These are phyloP conservation scores for Zopfia rhizophila DNA, from an alignment of 2,329 filamentous ascomycete species.

Conservation along the genomic window DNA sequence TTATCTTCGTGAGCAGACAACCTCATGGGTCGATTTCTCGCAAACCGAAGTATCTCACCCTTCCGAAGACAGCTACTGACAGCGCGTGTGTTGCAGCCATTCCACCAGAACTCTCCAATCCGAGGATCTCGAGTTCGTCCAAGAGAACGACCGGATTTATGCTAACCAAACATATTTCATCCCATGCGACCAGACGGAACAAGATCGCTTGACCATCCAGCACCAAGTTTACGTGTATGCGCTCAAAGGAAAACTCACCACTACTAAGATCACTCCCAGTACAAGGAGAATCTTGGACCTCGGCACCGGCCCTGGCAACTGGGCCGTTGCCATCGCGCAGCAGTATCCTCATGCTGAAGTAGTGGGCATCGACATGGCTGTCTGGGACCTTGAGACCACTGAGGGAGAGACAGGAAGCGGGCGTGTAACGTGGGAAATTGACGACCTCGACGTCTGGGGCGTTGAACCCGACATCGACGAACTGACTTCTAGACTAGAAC, in stretches of 20 bases:
- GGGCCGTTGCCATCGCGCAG: slow-evolving; percentile 60
- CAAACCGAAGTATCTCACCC: too few species aligned
- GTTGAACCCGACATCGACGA: slow-evolving; percentile 39
- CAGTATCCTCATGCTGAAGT: slow-evolving; percentile 58
- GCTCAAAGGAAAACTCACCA: slow-evolving; percentile 49
- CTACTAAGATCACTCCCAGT: slow-evolving; percentile 38
- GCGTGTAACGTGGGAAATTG: slow-evolving; percentile 49
- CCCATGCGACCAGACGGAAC: slow-evolving; percentile 73
- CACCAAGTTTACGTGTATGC: slow-evolving; percentile 69
- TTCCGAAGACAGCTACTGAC: too few species aligned
- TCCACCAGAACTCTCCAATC: slow-evolving; percentile 51
- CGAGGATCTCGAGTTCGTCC: slow-evolving; percentile 65
- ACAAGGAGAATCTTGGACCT: slow-evolving; percentile 51
- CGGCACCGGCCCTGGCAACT: slow-evolving; percentile 62
- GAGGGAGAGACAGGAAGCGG: slow-evolving; percentile 46
- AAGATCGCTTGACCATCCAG: slow-evolving; percentile 69
- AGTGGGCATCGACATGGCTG: slow-evolving; percentile 61
- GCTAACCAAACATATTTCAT: slow-evolving; percentile 72
- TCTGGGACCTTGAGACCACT: slow-evolving; percentile 63
- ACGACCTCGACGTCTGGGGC: slow-evolving; percentile 50
- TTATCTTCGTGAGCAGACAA: too few species aligned
- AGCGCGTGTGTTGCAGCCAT: slow-evolving; percentile 28
- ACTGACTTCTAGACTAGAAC: slow-evolving; percentile 31
- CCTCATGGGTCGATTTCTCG: too few species aligned
- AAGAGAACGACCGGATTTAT: slow-evolving; percentile 70